phyloP scores from a whole-genome alignment of 805 yeast genomes.

The Candida sakaeoensis region DNA sequence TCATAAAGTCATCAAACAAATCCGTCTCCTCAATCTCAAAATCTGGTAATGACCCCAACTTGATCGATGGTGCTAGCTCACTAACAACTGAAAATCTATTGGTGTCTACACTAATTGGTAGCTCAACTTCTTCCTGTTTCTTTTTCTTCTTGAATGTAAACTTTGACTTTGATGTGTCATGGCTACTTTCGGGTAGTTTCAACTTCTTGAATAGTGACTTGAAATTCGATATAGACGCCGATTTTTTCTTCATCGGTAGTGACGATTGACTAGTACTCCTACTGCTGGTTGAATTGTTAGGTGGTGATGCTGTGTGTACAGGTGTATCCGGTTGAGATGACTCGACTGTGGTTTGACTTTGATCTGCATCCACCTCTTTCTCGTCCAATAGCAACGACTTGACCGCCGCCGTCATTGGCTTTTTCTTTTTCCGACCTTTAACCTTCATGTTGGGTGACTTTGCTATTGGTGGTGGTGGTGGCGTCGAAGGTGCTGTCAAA shows the following conservation, averaged over 20 bases:
- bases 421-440: conserved; percentile 3
- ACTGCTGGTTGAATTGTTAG: background rate
- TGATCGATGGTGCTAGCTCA: conserved; percentile 6
- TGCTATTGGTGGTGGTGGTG: conserved; percentile 11
- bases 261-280: no score
- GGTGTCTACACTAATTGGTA: background rate
- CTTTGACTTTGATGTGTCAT: background rate
- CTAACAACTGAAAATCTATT: conserved; percentile 7
- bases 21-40: conserved; percentile 24
- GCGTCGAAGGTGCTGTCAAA: conserved; percentile 5
- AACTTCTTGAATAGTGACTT: conserved; percentile 15
- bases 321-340: background rate
- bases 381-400: conserved; percentile 1
- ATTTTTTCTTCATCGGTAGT: conserved; percentile 2
- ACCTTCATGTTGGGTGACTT: conserved; percentile 10
- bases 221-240: conserved; percentile 8
- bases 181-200: background rate
- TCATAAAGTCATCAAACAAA: conserved; percentile 26
- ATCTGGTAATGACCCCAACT: conserved; percentile 18
- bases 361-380: no score
- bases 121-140: background rate
- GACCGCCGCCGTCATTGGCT: no score
- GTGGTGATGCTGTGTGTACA: background rate
- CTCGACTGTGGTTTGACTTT: no score
- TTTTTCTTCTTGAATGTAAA: background rate